Evolutionary conservation across 1,139 yeast species (phyloP).

Genomic region (Suhomyces chickasaworum): DNA sequence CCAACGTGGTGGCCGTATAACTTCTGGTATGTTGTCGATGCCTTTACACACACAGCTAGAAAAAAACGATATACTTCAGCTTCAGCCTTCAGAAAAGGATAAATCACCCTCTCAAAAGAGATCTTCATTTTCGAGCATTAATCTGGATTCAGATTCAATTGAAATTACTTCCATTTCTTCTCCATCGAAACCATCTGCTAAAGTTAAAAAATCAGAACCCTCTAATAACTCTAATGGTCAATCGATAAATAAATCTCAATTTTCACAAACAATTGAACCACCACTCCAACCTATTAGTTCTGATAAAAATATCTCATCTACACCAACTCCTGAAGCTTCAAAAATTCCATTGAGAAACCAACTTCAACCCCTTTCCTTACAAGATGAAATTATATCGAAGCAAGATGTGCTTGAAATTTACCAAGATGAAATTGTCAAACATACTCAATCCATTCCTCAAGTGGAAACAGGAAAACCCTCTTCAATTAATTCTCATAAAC

Average conservation of each 20-base stretch:
- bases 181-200: neutral
- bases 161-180: neutral
- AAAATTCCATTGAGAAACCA: neutral
- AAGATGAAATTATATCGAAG: slow-evolving; percentile 23
- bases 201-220: neutral
- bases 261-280: neutral
- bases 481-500: neutral
- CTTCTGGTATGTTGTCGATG: slow-evolving; percentile 64
- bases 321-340: neutral
- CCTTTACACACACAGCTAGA: slow-evolving; percentile 26
- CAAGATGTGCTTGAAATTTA: slow-evolving; percentile 30
- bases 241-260: neutral
- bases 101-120: slow-evolving; percentile 5
- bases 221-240: neutral
- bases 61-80: slow-evolving; percentile 9
- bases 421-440: slow-evolving; percentile 19
- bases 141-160: neutral
- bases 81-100: slow-evolving; percentile 4
- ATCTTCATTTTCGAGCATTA: slow-evolving; percentile 7
- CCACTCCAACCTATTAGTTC: neutral
- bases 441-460: neutral
- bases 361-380: neutral
- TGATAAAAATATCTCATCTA: neutral
- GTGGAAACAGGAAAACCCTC: neutral
- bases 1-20: slow-evolving; percentile 48